Evolutionary conservation across 352 stramenopile species (phyloP), one percentile per base, ranked within the genome.

Genomic region (Pythium coloratum): DNA sequence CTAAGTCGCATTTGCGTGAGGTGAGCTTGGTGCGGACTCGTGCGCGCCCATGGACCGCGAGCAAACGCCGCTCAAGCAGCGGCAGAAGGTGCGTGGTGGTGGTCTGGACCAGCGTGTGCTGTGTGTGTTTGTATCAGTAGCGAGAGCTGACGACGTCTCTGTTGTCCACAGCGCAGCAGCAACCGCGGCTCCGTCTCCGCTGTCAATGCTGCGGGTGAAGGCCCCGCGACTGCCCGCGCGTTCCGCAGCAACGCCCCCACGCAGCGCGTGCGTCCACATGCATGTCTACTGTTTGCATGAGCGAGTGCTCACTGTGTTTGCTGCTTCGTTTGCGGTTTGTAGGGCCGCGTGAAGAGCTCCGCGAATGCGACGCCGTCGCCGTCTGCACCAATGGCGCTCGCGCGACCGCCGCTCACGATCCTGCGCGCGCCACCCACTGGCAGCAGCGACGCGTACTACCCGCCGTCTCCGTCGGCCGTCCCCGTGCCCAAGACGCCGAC

Each of bases 41-140:
- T 4, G 34, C 34, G 16, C 32, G 47, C 33, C 49, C 54, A 91
- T 90, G 83, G 83, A 91, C 80, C 83, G 83, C 42, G 83, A 91
- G 69, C 76, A 73, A 55, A 91, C 83, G 55, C 83, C 83, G 53
- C 77, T 86, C 65, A 90, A 90, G 76, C 83, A 91, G 81, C 81
- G 83, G 13, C 81, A 90, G 61, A 89, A 90, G 81, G 83, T 90
- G 54, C 57, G 71, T 64, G 1, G 53, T 49, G 9, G 26, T 8
- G n/a, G 28, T 46, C 36, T 10, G 1, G 50, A 6, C 18, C 14
- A 24, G 10, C 38, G 24, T 33, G 1, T 59, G 34, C 7, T 26
- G 5, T 38, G 2, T 47, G 26, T 63, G 28, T 59, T 20, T 61
- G 32, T 59, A 16, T 55, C 34, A 0, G 4, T 53, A 24, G 16